Evolutionary conservation across 2,329 filamentous ascomycete genomes (phyloP).

Genomic region (Aspergillus sojae): DNA sequence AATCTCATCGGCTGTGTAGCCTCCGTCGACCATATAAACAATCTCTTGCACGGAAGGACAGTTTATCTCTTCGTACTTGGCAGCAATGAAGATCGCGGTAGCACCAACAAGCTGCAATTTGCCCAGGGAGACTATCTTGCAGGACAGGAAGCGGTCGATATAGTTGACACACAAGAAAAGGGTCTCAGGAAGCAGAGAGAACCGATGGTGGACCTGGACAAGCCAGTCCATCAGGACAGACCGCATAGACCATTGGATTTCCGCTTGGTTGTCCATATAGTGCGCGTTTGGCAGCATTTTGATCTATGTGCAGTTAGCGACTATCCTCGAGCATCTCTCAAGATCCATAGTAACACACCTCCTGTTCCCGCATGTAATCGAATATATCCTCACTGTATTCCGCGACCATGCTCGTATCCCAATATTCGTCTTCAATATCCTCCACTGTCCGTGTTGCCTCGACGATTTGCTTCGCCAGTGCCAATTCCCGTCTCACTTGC

Average conservation of each 20-base stretch:
- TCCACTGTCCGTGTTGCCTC: constrained; percentile 67
- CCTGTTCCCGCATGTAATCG: constrained; percentile 82
- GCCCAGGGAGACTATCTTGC: constrained; percentile 90
- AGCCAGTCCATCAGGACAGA: constrained; percentile 97
- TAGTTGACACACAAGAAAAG: constrained; percentile 95
- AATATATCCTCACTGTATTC: constrained; percentile 98
- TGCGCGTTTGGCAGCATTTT: constrained; percentile 83
- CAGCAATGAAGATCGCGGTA: constrained; percentile 91
- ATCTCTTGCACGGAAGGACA: constrained; percentile 94
- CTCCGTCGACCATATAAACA: constrained; percentile 95
- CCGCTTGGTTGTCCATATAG: constrained; percentile 97
- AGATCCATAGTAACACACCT: constrained; percentile 59
- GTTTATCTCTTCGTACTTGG: constrained; percentile 99
- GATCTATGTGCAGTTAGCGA: constrained; percentile 53
- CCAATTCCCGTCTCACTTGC: constrained; percentile 72
- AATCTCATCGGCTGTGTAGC: constrained; percentile 87
- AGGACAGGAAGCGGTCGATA: constrained; percentile 92
- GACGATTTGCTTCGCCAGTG: constrained; percentile 67
- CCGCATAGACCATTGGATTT: constrained; percentile 99
- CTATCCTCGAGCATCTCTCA: not conserved
- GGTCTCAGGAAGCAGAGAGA: constrained; percentile 88
- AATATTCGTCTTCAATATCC: constrained; percentile 83
- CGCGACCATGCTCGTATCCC: constrained; percentile 96
- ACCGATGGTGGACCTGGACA: constrained; percentile 91
- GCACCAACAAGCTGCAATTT: constrained; percentile 96